These are phyloP conservation scores for Penicillium olsonii DNA, from an alignment of 2,329 filamentous ascomycete species.

Conservation along the genomic window DNA sequence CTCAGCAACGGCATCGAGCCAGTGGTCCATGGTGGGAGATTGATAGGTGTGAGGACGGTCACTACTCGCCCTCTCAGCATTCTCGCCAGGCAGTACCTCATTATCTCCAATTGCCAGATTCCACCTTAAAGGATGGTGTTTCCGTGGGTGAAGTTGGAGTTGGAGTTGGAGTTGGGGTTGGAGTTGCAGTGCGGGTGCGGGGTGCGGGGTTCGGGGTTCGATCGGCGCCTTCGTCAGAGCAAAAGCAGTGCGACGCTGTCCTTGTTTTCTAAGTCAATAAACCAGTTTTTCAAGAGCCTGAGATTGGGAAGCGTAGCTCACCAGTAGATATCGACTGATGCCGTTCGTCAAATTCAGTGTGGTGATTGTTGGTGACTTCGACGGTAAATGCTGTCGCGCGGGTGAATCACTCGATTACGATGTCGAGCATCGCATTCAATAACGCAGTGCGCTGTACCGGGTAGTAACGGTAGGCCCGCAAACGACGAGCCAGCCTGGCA, in stretches of 20 bases:
- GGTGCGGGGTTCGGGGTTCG: too few relatives aligned
- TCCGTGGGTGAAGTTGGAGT: too few relatives aligned
- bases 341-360: not conserved
- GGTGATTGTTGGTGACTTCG: slow-evolving; percentile 72
- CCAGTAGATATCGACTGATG: too few relatives aligned
- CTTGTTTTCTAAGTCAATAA: too few relatives aligned
- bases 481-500: not conserved
- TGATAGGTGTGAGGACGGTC: not conserved
- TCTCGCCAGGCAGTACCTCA: not conserved
- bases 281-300: too few relatives aligned
- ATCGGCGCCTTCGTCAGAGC: too few relatives aligned
- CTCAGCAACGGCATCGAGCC: slow-evolving; percentile 64
- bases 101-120: too few relatives aligned
- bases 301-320: too few relatives aligned
- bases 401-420: slow-evolving; percentile 61
- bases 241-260: too few relatives aligned
- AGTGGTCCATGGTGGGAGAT: slow-evolving; percentile 21
- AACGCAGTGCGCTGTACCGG: slow-evolving; percentile 63
- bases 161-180: too few relatives aligned
- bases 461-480: slow-evolving; percentile 29
- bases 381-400: slow-evolving; percentile 67
- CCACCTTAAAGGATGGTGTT: too few relatives aligned
- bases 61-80: slow-evolving; percentile 1
- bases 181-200: too few relatives aligned
- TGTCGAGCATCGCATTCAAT: slow-evolving; percentile 68